Percentiles rank a stretch among this genome's conserved stretches.
phyloP scores from a whole-genome alignment of 1,284 basidiomycete species.

The Gymnopus androsaceus region DNA sequence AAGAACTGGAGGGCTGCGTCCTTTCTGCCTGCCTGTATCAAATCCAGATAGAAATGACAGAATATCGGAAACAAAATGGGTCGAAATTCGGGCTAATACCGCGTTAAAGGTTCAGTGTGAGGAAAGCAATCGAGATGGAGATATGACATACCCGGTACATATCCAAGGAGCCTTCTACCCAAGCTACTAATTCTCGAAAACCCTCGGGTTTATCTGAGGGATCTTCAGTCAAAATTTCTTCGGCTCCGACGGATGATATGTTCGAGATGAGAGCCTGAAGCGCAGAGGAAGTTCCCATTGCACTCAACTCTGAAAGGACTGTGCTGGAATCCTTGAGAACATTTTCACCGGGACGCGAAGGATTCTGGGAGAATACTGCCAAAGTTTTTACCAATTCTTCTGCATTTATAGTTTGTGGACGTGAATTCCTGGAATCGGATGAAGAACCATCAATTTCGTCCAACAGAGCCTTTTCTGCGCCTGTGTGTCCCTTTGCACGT shows the following conservation, averaged over 20 bases:
- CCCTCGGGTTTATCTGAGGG: slow-evolving; percentile 89
- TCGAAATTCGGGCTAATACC: slow-evolving; percentile 85
- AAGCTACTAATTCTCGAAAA: slow-evolving; percentile 86
- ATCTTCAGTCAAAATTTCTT: slow-evolving; percentile 82
- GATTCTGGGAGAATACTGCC: slow-evolving; percentile 65
- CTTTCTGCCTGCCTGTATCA: slow-evolving; percentile 88
- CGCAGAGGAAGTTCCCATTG: slow-evolving; percentile 65
- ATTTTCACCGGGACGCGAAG: slow-evolving; percentile 65
- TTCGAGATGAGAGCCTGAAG: slow-evolving; percentile 76
- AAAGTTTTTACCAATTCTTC: slow-evolving; percentile 70
- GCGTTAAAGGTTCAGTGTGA: too few relatives aligned
- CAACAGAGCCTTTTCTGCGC: slow-evolving; percentile 74
- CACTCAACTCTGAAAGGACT: slow-evolving; percentile 65
- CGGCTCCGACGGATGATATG: slow-evolving; percentile 75
- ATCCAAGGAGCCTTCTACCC: slow-evolving; percentile 89
- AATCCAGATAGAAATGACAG: slow-evolving; percentile 94
- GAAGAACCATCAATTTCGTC: slow-evolving; percentile 64
- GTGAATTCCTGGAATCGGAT: slow-evolving; percentile 57
- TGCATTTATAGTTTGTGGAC: slow-evolving; percentile 51
- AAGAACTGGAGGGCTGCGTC: slow-evolving; percentile 88
- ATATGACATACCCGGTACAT: slow-evolving; percentile 73
- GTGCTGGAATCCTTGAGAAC: slow-evolving; percentile 63
- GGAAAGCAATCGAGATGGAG: too few relatives aligned
- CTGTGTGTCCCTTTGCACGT: slow-evolving; percentile 76
- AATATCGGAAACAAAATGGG: slow-evolving; percentile 96